Evolutionary conservation across 148 eudicot genomes (phyloP), one percentile per base, ranked within the genome.

Genomic region (Talinum fruticosum): DNA sequence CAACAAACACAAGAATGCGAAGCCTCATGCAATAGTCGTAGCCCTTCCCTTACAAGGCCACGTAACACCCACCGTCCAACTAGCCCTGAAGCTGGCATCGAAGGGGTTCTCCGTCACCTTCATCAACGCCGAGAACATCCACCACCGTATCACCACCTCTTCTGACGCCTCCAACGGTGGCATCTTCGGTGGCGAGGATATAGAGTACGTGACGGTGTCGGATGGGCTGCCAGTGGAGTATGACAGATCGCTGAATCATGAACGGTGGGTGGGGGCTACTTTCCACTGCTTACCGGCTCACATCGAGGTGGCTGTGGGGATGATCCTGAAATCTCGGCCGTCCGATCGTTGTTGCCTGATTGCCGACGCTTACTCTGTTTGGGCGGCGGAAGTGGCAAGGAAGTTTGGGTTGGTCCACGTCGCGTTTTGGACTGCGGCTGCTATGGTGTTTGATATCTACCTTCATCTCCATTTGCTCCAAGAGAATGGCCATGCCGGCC

Each of bases 381-480:
- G 92, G 92, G 82, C 90, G 35, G 79, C 87, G 0, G 78, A 70
- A 54, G 3, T 87, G 23, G 90, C 93, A 0, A 83, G 69, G 75
- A 90, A 87, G 77, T 90, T 80, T 71, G 86, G 83, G 44, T 74
- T 92, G 34, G 34, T 87, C 5, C 81, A 87, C 73, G 83, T 88
- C 13, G 89, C 92, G 7, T 92, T 83, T 77, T 92, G 94, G 94
- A 89, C 97, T 5, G 94, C 89, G 53, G 76, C 91, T 32, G 97
- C 97, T 1, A 54, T 90, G 68, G 88, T 92, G 24, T 81, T 90
- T 16, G 69, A 84, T 7, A 81, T 89, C n/a, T 89, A 92, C 82
- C 88, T 85, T 62, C 92, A 92, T 53, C 13, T 87, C 44, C 86
- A 89, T 34, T 86, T 92, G 28, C 78, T 90, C 2, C 75, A 74